These are phyloP conservation scores for Aureoboletus auriporus DNA, from an alignment of 768 basidiomycete genomes.

Conservation along the genomic window DNA sequence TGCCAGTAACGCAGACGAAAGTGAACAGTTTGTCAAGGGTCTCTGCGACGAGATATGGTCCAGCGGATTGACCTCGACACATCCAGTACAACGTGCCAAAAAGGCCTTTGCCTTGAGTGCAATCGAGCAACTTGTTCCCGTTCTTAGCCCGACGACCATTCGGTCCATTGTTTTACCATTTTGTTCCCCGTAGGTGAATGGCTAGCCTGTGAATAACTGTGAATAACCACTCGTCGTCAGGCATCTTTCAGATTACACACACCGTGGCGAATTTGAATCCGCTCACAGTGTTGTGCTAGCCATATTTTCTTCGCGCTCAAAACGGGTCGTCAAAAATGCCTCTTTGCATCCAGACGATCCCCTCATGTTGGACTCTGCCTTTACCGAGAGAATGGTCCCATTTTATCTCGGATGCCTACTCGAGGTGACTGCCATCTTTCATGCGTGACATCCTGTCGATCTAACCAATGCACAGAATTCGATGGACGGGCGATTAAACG, in stretches of 20 bases:
- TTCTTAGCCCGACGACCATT: conserved; percentile 50
- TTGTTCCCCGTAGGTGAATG: conserved; percentile 56
- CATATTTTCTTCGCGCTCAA: conserved; percentile 61
- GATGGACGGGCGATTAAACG: conserved; percentile 53
- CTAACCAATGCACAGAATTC: conserved; percentile 49
- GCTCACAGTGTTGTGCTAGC: conserved; percentile 82
- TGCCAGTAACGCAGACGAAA: conserved; percentile 35
- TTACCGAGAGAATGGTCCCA: conserved; percentile 59
- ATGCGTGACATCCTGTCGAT: background rate
- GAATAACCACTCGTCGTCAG: conserved; percentile 32
- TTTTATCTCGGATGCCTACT: conserved; percentile 72
- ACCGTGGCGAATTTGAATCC: conserved; percentile 81
- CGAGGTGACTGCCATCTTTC: conserved; percentile 44
- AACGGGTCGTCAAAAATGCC: conserved; percentile 23
- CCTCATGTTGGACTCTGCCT: conserved; percentile 27
- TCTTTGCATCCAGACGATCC: conserved; percentile 7
- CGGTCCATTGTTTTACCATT: conserved; percentile 54
- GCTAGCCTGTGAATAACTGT: background rate
- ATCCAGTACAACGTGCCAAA: conserved; percentile 32
- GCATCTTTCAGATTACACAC: conserved; percentile 49
- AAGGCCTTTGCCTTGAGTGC: conserved; percentile 66
- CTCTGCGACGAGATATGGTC: conserved; percentile 31
- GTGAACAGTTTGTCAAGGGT: conserved; percentile 36
- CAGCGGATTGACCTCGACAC: conserved; percentile 18
- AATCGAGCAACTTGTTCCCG: conserved; percentile 73